Conservation (phyloP, 441 rosid genomes). For the Metrosideros polymorpha region DNA sequence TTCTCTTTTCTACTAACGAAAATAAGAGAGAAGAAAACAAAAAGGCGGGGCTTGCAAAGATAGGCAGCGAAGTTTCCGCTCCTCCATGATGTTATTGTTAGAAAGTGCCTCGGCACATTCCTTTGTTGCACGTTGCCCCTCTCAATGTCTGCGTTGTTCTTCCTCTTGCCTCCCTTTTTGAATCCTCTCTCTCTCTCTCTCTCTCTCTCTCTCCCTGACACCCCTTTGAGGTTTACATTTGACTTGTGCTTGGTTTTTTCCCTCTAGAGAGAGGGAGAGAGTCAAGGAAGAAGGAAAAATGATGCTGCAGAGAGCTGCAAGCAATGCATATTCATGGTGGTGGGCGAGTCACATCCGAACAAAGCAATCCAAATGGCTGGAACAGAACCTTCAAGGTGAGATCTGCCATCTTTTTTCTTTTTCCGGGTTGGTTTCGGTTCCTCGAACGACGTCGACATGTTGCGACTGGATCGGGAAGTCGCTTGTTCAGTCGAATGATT, state of each 20-base stretch:
- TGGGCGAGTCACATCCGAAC: constrained; percentile 16
- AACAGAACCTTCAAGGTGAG: constrained; percentile 13
- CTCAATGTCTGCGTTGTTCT: background rate
- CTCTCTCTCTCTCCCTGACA: background rate
- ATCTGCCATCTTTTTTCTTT: background rate
- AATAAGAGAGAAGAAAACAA: background rate
- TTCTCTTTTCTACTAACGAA: background rate
- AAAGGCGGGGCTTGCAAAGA: background rate
- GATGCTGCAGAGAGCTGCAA: constrained; percentile 14
- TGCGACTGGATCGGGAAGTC: background rate
- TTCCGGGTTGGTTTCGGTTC: background rate
- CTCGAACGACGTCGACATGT: background rate
- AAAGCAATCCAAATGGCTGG: constrained; percentile 16
- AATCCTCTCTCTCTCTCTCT: background rate
- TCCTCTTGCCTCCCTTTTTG: background rate
- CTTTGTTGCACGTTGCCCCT: constrained; percentile 18
- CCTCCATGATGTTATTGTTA: constrained; percentile 30
- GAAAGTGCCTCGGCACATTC: background rate
- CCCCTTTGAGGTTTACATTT: background rate
- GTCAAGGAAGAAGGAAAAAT: background rate
- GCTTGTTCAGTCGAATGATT: background rate
- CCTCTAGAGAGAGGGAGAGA: background rate
- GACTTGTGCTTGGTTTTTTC: background rate
- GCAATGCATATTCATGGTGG: constrained; percentile 18
- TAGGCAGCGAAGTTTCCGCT: constrained; percentile 30